A percentile compares a stretch with the other conserved stretches of the same genome.
These are phyloP conservation scores for Biscogniauxia sp. DNA, from an alignment of 2,329 filamentous ascomycete species.

Conservation along the genomic window DNA sequence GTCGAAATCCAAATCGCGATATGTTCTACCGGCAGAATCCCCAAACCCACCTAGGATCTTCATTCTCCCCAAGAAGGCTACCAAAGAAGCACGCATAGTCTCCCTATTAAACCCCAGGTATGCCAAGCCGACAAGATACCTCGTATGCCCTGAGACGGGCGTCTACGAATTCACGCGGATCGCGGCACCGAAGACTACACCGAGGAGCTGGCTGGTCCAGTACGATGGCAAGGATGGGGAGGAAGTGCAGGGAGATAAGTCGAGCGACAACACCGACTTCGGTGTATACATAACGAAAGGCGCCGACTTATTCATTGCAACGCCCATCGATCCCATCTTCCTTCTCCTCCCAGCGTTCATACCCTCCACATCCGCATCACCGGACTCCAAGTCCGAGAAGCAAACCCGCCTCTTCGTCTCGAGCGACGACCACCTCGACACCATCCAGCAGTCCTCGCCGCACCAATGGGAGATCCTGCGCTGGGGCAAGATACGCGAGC, in stretches of 20 bases:
- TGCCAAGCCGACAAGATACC: slow-evolving; percentile 54
- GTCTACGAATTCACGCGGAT: slow-evolving; percentile 65
- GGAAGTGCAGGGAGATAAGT: slow-evolving; percentile 17
- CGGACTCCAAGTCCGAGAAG: slow-evolving; percentile 47
- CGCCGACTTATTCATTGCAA: slow-evolving; percentile 79
- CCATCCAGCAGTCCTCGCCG: slow-evolving; percentile 50
- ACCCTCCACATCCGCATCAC: slow-evolving; percentile 33
- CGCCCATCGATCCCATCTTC: slow-evolving; percentile 81
- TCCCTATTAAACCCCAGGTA: slow-evolving; percentile 60
- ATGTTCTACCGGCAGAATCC: slow-evolving; percentile 39
- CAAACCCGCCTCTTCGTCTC: slow-evolving; percentile 58
- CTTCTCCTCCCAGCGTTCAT: slow-evolving; percentile 72
- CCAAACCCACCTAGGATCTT: slow-evolving; percentile 54
- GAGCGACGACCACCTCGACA: slow-evolving; percentile 70
- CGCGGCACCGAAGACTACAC: slow-evolving; percentile 48
- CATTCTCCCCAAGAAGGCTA: slow-evolving; percentile 57
- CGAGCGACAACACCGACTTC: slow-evolving; percentile 25
- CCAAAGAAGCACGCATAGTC: slow-evolving; percentile 54
- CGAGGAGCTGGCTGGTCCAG: slow-evolving; percentile 63
- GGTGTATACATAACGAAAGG: slow-evolving; percentile 54
- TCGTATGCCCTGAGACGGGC: slow-evolving; percentile 60
- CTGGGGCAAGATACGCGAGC: slow-evolving; percentile 43
- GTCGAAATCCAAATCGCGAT: slow-evolving; percentile 35
- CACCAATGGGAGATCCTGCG: slow-evolving; percentile 59
- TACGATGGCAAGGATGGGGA: slow-evolving; percentile 9